Conservation (phyloP, 495 filamentous ascomycete species). For the Paragyromitra xinjiangensis region DNA sequence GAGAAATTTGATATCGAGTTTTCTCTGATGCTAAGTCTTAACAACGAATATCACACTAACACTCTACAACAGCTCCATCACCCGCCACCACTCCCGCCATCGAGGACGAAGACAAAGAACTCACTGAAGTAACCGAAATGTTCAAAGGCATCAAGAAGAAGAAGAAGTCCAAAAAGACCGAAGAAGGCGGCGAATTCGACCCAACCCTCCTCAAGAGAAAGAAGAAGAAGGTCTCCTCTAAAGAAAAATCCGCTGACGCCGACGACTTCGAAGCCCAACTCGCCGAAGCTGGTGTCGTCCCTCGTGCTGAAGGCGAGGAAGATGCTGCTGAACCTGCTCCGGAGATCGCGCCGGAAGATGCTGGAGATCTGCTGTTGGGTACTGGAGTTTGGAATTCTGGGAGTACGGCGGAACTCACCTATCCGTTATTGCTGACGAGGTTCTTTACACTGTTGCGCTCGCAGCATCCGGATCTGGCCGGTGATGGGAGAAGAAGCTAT, state of each 20-base stretch:
- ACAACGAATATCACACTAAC: background rate
- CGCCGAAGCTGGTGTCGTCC: constrained; percentile 74
- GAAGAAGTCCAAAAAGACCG: constrained; percentile 93
- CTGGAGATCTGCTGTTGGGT: constrained; percentile 84
- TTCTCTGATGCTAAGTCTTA: background rate
- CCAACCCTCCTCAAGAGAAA: constrained; percentile 49
- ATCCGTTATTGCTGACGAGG: constrained; percentile 81
- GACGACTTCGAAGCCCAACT: constrained; percentile 84
- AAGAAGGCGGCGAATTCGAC: constrained; percentile 65
- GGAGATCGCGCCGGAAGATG: constrained; percentile 64
- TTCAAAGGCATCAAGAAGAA: constrained; percentile 90
- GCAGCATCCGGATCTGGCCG: constrained; percentile 92
- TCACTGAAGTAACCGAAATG: constrained; percentile 63
- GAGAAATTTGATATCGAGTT: background rate
- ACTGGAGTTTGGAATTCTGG: constrained; percentile 94
- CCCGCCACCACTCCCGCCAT: constrained; percentile 9
- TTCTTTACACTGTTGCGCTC: constrained; percentile 92
- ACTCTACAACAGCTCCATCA: background rate
- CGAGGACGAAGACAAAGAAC: constrained; percentile 44
- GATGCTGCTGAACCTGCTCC: constrained; percentile 64
- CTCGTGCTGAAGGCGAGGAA: constrained; percentile 63
- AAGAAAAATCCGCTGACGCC: constrained; percentile 66
- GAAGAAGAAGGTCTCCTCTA: constrained; percentile 63
- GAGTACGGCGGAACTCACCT: constrained; percentile 76
- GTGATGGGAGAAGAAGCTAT: constrained; percentile 84